These are phyloP conservation scores for Penicillium parvum DNA, from an alignment of 495 filamentous ascomycete genomes.

Conservation along the genomic window DNA sequence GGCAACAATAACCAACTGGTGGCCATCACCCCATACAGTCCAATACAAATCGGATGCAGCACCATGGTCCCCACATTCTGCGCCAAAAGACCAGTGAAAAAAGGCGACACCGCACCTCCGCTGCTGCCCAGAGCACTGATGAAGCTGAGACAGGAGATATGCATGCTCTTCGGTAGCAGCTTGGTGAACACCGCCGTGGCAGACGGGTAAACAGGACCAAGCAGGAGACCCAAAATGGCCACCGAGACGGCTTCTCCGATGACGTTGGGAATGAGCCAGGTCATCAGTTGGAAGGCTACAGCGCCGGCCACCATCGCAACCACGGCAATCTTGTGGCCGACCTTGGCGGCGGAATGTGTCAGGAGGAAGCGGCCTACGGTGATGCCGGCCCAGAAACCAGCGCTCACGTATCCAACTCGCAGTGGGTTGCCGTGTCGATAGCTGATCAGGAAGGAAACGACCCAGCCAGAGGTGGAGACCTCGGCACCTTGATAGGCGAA, in stretches of 20 bases:
- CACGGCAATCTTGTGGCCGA: conserved; percentile 68
- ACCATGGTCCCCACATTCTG: conserved; percentile 67
- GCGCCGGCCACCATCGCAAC: conserved; percentile 55
- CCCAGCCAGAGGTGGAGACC: conserved; percentile 75
- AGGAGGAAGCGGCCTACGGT: conserved; percentile 66
- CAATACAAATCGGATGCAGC: conserved; percentile 66
- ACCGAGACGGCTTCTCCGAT: conserved; percentile 68
- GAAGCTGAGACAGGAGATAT: conserved; percentile 63
- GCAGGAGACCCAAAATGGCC: conserved; percentile 65
- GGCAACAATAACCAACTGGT: conserved; percentile 51
- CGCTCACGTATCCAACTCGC: conserved; percentile 72
- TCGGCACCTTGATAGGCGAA: conserved; percentile 80
- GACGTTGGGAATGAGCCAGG: conserved; percentile 70
- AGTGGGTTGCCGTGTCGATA: conserved; percentile 62
- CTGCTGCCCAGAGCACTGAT: conserved; percentile 70
- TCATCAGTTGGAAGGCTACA: conserved; percentile 62
- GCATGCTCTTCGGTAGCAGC: conserved; percentile 57
- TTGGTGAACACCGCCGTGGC: conserved; percentile 62
- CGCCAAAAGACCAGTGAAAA: conserved; percentile 67
- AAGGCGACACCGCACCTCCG: conserved; percentile 70
- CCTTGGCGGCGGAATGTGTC: conserved; percentile 53
- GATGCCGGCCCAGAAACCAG: conserved; percentile 81
- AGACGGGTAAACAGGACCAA: conserved; percentile 75
- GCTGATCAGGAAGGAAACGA: conserved; percentile 72
- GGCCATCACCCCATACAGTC: conserved; percentile 66